Evolutionary conservation across 2,329 filamentous ascomycete species (phyloP).

Genomic region (Didymella keratinophila): DNA sequence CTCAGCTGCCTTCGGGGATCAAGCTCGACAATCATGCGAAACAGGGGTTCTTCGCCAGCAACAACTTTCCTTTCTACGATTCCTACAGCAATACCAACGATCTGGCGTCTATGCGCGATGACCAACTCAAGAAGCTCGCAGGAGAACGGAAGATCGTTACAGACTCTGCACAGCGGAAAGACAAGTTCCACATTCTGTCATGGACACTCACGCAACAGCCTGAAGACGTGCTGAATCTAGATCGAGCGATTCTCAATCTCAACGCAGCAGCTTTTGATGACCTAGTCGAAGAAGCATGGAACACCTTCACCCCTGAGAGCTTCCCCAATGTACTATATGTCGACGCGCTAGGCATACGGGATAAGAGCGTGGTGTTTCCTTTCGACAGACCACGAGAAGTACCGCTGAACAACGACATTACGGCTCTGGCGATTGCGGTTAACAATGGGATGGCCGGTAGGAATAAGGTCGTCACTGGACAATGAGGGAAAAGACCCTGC

Average conservation of each 20-base stretch:
- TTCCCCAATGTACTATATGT: constrained; percentile 50
- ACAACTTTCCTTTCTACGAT: constrained; percentile 48
- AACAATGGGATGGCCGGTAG: constrained; percentile 46
- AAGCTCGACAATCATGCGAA: constrained; percentile 41
- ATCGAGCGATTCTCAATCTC: constrained; percentile 47
- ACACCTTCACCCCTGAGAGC: constrained; percentile 42
- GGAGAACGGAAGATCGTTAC: constrained; percentile 40
- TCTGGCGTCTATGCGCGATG: constrained; percentile 41
- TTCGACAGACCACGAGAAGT: constrained; percentile 38
- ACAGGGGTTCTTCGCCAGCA: constrained; percentile 46
- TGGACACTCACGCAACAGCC: constrained; percentile 49
- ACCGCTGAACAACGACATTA: constrained; percentile 38
- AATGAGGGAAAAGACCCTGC: constrained; percentile 5
- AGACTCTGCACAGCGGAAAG: constrained; percentile 33
- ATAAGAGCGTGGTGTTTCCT: constrained; percentile 43
- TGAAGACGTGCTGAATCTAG: constrained; percentile 44
- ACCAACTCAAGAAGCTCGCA: constrained; percentile 51
- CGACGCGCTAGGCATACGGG: constrained; percentile 44
- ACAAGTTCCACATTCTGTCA: constrained; percentile 47
- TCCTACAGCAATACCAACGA: constrained; percentile 49
- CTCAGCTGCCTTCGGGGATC: constrained; percentile 42
- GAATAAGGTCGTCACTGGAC: constrained; percentile 37
- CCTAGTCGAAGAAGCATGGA: constrained; percentile 44
- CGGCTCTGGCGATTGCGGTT: constrained; percentile 47
- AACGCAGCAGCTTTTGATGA: constrained; percentile 42